Percentiles rank a stretch among this genome's conserved stretches.
Conservation (phyloP, 257 asterid species). For the Fraxinus cuspidata region DNA sequence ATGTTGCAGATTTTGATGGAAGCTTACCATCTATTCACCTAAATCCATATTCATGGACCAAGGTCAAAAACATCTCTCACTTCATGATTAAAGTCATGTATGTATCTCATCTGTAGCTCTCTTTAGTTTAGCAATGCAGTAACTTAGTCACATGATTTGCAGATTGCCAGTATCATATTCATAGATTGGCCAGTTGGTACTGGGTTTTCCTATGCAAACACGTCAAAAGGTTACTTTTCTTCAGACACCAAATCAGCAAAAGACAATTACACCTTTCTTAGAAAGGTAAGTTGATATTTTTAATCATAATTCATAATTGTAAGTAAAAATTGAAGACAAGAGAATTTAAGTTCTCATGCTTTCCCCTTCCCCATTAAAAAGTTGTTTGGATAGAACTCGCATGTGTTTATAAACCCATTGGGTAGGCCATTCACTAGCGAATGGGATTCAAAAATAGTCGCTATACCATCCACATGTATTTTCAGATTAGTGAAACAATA, state of each 20-base stretch:
- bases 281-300: conserved; percentile 31
- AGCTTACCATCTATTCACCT: no score
- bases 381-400: no score
- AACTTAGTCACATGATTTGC: not conserved
- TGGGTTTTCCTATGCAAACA: conserved; percentile 49
- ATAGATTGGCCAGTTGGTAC: conserved; percentile 53
- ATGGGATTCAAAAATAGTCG: no score
- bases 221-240: conserved; percentile 22
- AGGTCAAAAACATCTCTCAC: not conserved
- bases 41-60: no score
- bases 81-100: not conserved
- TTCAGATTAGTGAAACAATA: not conserved
- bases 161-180: conserved; percentile 54
- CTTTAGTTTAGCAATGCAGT: not conserved
- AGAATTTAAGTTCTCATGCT: not conserved
- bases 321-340: not conserved
- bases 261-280: conserved; percentile 32
- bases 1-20: no score
- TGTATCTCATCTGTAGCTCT: not conserved
- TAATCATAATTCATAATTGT: no score
- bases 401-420: no score
- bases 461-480: no score
- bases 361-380: no score
- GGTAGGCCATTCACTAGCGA: conserved; percentile 16
- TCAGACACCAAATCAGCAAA: conserved; percentile 31